Evolutionary conservation across 2,329 filamentous ascomycete genomes (phyloP).

Genomic region (Hymenoscyphus repandus): DNA sequence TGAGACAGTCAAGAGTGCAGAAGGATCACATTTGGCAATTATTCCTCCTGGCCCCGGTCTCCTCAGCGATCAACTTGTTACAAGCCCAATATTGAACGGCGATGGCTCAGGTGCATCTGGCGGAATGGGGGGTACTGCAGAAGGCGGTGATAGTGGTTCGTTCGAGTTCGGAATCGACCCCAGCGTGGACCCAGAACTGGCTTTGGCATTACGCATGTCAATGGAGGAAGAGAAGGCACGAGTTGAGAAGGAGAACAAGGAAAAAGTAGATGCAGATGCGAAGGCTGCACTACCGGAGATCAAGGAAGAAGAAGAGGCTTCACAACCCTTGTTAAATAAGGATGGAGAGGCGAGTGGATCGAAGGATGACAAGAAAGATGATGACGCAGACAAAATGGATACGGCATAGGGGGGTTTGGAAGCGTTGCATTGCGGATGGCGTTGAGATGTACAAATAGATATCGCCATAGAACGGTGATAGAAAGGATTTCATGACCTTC

Average conservation of each 20-base stretch:
- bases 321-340: constrained; percentile 57
- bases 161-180: constrained; percentile 92
- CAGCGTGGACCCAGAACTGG: constrained; percentile 85
- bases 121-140: constrained; percentile 45
- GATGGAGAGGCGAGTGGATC: constrained; percentile 58
- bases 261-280: constrained; percentile 65
- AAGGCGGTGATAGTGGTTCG: constrained; percentile 50
- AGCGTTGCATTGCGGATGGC: constrained; percentile 29
- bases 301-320: constrained; percentile 69
- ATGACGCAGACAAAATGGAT: constrained; percentile 79
- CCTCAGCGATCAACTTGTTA: constrained; percentile 84
- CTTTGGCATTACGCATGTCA: constrained; percentile 91
- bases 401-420: constrained; percentile 54
- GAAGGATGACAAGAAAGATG: constrained; percentile 36
- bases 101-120: constrained; percentile 60
- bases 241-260: constrained; percentile 77
- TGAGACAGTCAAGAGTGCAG: constrained; percentile 83
- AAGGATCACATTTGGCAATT: constrained; percentile 86
- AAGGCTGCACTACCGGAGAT: constrained; percentile 78
- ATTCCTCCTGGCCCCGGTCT: constrained; percentile 88
- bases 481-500: background rate
- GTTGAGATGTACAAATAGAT: constrained; percentile 33
- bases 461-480: constrained; percentile 15
- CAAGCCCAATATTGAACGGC: constrained; percentile 83
- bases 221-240: constrained; percentile 97